Percentiles rank a stretch among this genome's conserved stretches.
phyloP scores from a whole-genome alignment of 768 basidiomycete species.

The Leccinum broughii region DNA sequence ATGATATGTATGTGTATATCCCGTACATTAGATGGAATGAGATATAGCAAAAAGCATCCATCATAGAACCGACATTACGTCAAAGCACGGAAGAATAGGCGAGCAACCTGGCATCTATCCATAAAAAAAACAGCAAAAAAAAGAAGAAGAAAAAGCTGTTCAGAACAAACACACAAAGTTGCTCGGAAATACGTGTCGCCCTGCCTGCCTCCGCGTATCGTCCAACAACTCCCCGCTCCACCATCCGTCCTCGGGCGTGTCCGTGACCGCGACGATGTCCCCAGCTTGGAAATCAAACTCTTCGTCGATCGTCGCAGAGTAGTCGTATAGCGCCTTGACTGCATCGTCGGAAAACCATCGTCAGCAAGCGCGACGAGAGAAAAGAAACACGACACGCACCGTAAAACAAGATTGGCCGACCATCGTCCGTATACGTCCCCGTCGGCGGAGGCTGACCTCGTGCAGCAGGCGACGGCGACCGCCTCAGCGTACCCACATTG shows the following conservation, averaged over 20 bases:
- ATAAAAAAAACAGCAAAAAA: neutral
- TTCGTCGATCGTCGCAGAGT: conserved; percentile 79
- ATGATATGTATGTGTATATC: neutral
- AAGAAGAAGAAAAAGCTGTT: neutral
- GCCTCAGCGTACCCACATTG: conserved; percentile 20
- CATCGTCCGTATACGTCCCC: conserved; percentile 79
- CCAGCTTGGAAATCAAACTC: conserved; percentile 96
- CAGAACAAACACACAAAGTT: conserved; percentile 84
- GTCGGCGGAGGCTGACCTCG: conserved; percentile 50
- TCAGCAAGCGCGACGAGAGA: neutral
- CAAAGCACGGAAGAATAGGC: neutral
- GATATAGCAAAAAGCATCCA: neutral
- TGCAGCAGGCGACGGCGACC: conserved; percentile 52
- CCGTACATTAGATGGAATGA: neutral
- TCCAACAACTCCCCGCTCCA: conserved; percentile 92
- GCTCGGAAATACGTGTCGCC: conserved; percentile 82
- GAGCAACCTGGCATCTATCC: neutral
- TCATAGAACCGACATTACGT: neutral
- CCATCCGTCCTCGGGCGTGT: conserved; percentile 96
- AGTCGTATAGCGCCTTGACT: conserved; percentile 93
- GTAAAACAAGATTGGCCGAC: conserved; percentile 82
- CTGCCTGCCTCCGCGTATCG: conserved; percentile 66
- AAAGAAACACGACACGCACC: conserved; percentile 52
- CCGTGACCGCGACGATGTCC: conserved; percentile 94
- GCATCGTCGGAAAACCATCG: neutral